Evolutionary conservation across 2,329 filamentous ascomycete species (phyloP).

Genomic region (Fusarium redolens): DNA sequence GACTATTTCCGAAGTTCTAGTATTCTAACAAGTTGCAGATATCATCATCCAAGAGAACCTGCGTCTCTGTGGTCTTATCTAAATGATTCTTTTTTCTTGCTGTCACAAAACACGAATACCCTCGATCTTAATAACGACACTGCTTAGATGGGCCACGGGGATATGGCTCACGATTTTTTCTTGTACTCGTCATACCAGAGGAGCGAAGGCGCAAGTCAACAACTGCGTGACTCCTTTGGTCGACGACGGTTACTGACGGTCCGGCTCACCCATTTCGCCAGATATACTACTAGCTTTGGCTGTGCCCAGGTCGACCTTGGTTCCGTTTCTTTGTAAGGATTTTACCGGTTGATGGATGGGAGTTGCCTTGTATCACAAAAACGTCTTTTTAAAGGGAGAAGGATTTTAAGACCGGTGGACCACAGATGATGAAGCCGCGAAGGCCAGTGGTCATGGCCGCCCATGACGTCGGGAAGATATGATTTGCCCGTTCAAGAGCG

Average conservation of each 20-base stretch:
- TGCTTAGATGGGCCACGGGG: constrained; percentile 52
- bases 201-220: constrained; percentile 37
- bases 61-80: constrained; percentile 95
- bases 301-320: constrained; percentile 45
- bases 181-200: constrained; percentile 49
- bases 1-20: background rate
- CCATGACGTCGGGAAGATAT: constrained; percentile 29
- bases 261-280: constrained; percentile 26
- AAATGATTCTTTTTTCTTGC: constrained; percentile 58
- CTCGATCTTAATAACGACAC: constrained; percentile 56
- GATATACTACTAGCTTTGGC: constrained; percentile 43
- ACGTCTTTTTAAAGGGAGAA: constrained; percentile 43
- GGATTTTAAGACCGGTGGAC: constrained; percentile 39
- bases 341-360: constrained; percentile 46
- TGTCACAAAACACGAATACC: constrained; percentile 57
- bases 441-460: constrained; percentile 33
- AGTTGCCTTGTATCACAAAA: constrained; percentile 50
- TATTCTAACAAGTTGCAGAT: constrained; percentile 71
- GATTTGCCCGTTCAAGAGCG: constrained; percentile 30
- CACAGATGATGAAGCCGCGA: constrained; percentile 36
- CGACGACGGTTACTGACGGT: constrained; percentile 29
- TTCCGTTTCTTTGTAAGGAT: constrained; percentile 47
- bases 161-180: constrained; percentile 54
- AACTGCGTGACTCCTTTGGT: constrained; percentile 33
- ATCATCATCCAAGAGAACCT: constrained; percentile 99